Evolutionary conservation across 306 rosid species (phyloP).

Genomic region (Urtica urens): DNA sequence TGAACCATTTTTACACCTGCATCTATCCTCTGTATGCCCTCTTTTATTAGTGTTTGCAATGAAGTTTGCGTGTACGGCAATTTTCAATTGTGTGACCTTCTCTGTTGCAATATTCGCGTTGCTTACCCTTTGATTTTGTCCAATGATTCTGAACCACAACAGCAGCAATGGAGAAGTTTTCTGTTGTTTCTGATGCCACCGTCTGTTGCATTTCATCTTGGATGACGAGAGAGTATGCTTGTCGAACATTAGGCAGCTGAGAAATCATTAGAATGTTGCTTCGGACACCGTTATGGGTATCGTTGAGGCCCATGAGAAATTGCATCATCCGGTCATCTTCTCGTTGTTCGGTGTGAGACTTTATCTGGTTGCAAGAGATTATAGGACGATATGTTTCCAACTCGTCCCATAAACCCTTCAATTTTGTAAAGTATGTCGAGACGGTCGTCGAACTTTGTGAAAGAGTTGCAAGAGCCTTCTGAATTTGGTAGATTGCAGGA

Average conservation of each 20-base stretch:
- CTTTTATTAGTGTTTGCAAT: slow-evolving; percentile 9
- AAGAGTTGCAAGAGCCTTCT: slow-evolving; percentile 7
- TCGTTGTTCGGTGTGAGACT: slow-evolving; percentile 15
- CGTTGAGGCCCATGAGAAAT: slow-evolving; percentile 27
- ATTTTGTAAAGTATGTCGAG: slow-evolving; percentile 14
- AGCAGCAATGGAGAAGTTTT: slow-evolving; percentile 18
- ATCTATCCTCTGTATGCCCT: slow-evolving; percentile 4
- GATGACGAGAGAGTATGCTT: slow-evolving; percentile 6
- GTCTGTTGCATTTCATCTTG: slow-evolving; percentile 15
- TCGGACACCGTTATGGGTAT: slow-evolving; percentile 4
- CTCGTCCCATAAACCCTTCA: slow-evolving; percentile 9
- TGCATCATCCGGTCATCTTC: slow-evolving; percentile 14
- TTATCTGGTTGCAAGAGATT: slow-evolving; percentile 13
- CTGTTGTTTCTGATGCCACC: slow-evolving; percentile 1
- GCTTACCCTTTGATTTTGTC: slow-evolving; percentile 1
- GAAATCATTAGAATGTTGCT: slow-evolving; percentile 25
- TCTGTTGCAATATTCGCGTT: slow-evolving; percentile 15
- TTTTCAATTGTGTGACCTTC: slow-evolving; percentile 20
- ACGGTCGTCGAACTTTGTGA: slow-evolving; percentile 10
- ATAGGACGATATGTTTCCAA: neutral
- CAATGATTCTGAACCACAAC: neutral
- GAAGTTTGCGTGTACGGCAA: slow-evolving; percentile 12
- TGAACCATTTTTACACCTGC: neutral
- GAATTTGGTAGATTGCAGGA: slow-evolving; percentile 12
- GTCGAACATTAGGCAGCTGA: slow-evolving; percentile 13